Evolutionary conservation across 192 early-diverging fungal species (phyloP).

Genomic region (Powellomyces hirtus): DNA sequence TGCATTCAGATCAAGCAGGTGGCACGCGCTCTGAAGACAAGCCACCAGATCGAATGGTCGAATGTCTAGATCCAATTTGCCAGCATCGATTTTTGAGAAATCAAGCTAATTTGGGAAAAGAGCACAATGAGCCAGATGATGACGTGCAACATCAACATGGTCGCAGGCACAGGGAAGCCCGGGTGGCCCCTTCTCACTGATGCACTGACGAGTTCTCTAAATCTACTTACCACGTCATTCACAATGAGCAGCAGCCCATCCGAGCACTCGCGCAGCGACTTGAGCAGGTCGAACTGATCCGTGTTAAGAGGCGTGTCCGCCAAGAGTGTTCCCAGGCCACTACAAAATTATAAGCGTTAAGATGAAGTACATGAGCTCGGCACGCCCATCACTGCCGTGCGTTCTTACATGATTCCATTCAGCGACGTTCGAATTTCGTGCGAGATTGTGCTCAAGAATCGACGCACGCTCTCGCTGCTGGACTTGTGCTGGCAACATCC

Average conservation of each 20-base stretch:
- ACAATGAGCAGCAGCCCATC: constrained; percentile 29
- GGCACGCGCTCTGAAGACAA: constrained; percentile 13
- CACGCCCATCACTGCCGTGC: not conserved
- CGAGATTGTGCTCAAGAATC: not conserved
- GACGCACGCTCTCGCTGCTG: not conserved
- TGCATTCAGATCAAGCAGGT: constrained; percentile 9
- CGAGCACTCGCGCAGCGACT: constrained; percentile 21
- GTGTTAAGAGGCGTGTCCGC: constrained; percentile 18
- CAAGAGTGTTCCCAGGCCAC: constrained; percentile 8
- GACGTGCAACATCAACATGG: not conserved
- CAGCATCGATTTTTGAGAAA: constrained; percentile 27
- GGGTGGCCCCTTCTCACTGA: not conserved
- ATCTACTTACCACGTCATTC: constrained; percentile 22
- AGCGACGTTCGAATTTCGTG: not conserved
- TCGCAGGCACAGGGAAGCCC: not conserved
- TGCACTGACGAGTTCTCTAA: not conserved
- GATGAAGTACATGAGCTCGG: not conserved
- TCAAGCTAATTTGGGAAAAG: constrained; percentile 7
- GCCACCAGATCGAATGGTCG: constrained; percentile 17
- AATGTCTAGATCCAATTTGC: constrained; percentile 20
- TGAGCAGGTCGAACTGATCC: constrained; percentile 22
- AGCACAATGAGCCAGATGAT: not conserved
- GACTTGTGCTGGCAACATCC: not conserved
- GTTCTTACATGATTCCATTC: too few relatives aligned
- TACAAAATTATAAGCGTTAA: not conserved